Evolutionary conservation across 2,329 filamentous ascomycete genomes (phyloP), one percentile per base, ranked within the genome.

Genomic region (Myriangium duriaei): DNA sequence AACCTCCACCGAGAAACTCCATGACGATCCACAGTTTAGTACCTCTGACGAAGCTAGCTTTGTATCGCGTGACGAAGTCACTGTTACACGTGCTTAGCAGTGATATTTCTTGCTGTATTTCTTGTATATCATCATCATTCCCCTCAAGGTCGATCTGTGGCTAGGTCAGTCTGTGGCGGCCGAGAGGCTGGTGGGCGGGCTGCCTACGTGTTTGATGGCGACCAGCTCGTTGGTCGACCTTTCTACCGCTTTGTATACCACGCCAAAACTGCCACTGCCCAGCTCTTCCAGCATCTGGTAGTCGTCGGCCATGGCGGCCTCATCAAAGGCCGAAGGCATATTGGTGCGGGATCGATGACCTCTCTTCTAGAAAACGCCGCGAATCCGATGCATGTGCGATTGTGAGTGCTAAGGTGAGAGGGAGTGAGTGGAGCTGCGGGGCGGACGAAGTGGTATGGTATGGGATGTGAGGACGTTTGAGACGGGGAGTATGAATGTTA

Each of bases 21-120:
- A 98, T 98, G 42, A 96, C 85, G 55, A 98, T 98, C 91, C 91
- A 98, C 67, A 98, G 67, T 63, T 96, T 98, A 57, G 87, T 82
- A 16, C 91, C 91, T 49, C 84, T 77, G n/a, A 96, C 72, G 59
- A 96, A 98, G 55, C 87, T 95, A 14, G 84, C 82, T 58, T 87
- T 92, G 69, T 98, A 98, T 57, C 93, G 83, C 11, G 91, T 96
- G 49, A 98, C 86, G 59, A 81, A 92, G 33, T 82, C 81, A 57
- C 87, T 95, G 49, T 82, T 81, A 65, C 91, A 98, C 37, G 91
- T 95, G 61, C 87, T 91, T 44, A 98, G 70, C 21, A 98, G 81
- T 2, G 85, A 81, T 49, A 98, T 96, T 58, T 98, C 91, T 55
- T 93, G 86, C 53, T 98, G 88, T 42, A 98, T 96, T 57, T 98